Base-by-base conservation (phyloP, 345 rosid species). In the Crucihimalaya himalaica region DNA sequence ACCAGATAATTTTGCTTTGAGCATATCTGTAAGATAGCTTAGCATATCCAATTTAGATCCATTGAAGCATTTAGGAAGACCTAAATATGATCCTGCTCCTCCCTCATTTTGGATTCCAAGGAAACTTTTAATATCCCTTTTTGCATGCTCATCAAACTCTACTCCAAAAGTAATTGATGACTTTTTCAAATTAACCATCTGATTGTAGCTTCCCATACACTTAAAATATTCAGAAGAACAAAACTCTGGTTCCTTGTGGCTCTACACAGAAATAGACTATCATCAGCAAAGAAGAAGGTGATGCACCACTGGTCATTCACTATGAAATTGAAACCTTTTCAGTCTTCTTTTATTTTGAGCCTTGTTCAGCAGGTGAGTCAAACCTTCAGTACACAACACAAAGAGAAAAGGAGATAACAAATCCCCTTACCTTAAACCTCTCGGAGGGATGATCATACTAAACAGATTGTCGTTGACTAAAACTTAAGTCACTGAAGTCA, bases 401-500 rank as follows among this genome's bases (percentile, higher is more conserved):
- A 47, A 47, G 0, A 47, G 3, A 5, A 47, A 47, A 1, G 52
- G 23, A 0, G 52, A 47, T 1, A 45, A 5, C 2, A 10, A 20
- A 1, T 45, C 50, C 0, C 20, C 10, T 6, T 45, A 20, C 7
- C 50, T 5, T 10, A 45, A 45, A 1, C 50, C 20, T 16, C 50
- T 45, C 0, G 2, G 0, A 1, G 20, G 20, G 0, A 1, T 0
- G 0, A 45, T 45, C 19, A 45, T n/a, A 0, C 50, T 20, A 45
- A 5, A n/a, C 0, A 9, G 8, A 1, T n/a, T n/a, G 7, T 45
- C 50, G 6, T 45, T 45, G 0, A 45, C 2, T 7, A 45, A 7
- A 1, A 45, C 20, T 6, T 39, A 39, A 9, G 43, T 39, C 0
- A 39, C 43, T 1, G 10, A 5, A 0, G 50, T 6, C 0, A 45